A percentile compares a stretch with the other conserved stretches of the same genome.
Conservation (phyloP, 345 rosid species). For the Passiflora organensis region DNA sequence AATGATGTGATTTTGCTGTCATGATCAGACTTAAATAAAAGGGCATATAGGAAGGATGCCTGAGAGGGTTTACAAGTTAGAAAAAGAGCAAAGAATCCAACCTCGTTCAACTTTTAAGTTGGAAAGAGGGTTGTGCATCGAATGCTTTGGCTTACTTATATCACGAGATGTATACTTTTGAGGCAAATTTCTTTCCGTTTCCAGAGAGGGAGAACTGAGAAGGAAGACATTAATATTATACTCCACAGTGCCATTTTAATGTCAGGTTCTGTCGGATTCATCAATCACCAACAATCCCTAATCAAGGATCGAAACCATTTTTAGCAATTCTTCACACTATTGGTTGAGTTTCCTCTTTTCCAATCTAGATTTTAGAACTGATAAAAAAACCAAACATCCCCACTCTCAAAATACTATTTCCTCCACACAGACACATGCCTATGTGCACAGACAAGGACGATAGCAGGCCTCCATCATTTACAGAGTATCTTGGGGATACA, state of each 20-base stretch:
- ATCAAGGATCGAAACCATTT: neutral
- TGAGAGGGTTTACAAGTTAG: neutral
- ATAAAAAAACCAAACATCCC: neutral
- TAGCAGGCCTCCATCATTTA: too few relatives aligned
- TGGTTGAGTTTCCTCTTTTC: neutral
- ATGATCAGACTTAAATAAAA: neutral
- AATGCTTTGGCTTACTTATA: conserved; percentile 17
- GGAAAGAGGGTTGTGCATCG: conserved; percentile 29
- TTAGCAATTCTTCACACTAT: too few relatives aligned
- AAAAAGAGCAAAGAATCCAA: conserved; percentile 20
- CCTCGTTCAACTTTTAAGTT: conserved; percentile 23
- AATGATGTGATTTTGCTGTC: neutral
- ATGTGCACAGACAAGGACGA: too few relatives aligned
- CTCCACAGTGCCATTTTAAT: too few relatives aligned
- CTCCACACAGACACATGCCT: too few relatives aligned
- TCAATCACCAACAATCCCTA: too few relatives aligned
- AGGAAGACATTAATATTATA: too few relatives aligned
- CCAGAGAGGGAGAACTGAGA: too few relatives aligned
- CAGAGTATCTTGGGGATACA: too few relatives aligned
- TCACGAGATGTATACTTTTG: conserved; percentile 26
- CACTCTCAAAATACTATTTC: too few relatives aligned
- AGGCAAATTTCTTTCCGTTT: conserved; percentile 13
- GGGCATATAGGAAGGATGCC: neutral
- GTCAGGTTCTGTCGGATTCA: conserved; percentile 1
- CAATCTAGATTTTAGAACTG: neutral